These are phyloP conservation scores for Myxozyma monticola DNA, from an alignment of 805 yeast species.

Conservation along the genomic window DNA sequence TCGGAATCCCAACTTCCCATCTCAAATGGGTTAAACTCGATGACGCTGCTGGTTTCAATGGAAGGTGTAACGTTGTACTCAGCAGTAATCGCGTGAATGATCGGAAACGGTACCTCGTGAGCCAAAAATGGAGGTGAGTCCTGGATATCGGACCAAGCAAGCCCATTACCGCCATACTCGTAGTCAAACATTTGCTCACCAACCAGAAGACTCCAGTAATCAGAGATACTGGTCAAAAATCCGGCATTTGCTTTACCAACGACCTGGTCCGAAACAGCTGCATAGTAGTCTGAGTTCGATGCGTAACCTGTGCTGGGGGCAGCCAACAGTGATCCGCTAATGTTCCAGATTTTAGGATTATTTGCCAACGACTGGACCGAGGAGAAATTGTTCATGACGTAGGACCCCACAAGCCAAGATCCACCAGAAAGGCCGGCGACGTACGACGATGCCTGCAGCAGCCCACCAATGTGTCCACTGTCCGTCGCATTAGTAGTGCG, in stretches of 20 bases:
- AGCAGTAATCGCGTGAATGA: slow-evolving; percentile 53
- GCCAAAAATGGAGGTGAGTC: slow-evolving; percentile 59
- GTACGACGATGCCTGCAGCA: slow-evolving; percentile 67
- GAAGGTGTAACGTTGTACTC: slow-evolving; percentile 50
- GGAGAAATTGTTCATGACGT: slow-evolving; percentile 67
- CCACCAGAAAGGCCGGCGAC: slow-evolving; percentile 81
- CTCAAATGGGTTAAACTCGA: slow-evolving; percentile 57
- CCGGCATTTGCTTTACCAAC: slow-evolving; percentile 60
- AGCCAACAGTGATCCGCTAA: slow-evolving; percentile 54
- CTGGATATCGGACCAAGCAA: slow-evolving; percentile 58
- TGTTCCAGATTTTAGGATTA: slow-evolving; percentile 58
- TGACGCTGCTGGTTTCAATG: slow-evolving; percentile 63
- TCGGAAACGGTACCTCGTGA: slow-evolving; percentile 71
- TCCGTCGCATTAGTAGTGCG: slow-evolving; percentile 57
- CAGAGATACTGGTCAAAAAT: slow-evolving; percentile 65
- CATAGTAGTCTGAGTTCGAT: slow-evolving; percentile 50
- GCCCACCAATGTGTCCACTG: slow-evolving; percentile 63
- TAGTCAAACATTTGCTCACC: slow-evolving; percentile 69
- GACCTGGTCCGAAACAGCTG: slow-evolving; percentile 45
- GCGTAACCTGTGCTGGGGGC: slow-evolving; percentile 60
- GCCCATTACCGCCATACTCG: slow-evolving; percentile 45
- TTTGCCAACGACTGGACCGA: slow-evolving; percentile 57
- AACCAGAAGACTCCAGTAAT: slow-evolving; percentile 76
- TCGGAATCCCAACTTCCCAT: slow-evolving; percentile 88
- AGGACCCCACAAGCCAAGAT: slow-evolving; percentile 71